These are phyloP conservation scores for Bipolaris oryzae DNA, from an alignment of 2,329 filamentous ascomycete species.

Conservation along the genomic window DNA sequence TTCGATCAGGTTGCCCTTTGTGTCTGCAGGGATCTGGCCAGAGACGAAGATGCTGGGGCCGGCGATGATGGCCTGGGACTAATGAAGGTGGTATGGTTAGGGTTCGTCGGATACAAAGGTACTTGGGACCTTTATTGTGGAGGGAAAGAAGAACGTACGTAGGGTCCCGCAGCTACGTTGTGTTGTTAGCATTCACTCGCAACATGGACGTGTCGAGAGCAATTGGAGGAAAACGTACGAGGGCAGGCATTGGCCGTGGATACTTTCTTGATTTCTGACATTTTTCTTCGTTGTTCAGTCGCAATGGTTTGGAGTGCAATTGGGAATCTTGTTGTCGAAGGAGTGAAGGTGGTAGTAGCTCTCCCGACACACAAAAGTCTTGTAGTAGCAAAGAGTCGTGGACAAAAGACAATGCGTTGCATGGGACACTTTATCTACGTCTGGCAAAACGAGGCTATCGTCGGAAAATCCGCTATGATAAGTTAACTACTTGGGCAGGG, in stretches of 20 bases:
- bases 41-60: constrained; percentile 73
- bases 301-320: neutral
- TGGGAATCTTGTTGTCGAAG: neutral
- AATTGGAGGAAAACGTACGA: constrained; percentile 41
- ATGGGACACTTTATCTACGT: constrained; percentile 21
- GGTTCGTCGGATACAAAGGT: neutral
- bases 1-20: constrained; percentile 63
- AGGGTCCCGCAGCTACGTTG: constrained; percentile 50
- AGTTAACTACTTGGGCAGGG: constrained; percentile 5
- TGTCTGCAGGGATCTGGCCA: constrained; percentile 76
- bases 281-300: constrained; percentile 28
- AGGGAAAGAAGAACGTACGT: constrained; percentile 50
- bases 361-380: neutral
- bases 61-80: constrained; percentile 68
- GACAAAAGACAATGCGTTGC: neutral
- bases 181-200: neutral
- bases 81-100: neutral
- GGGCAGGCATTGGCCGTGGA: constrained; percentile 51
- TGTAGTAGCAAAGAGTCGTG: neutral
- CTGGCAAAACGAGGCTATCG: constrained; percentile 33
- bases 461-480: constrained; percentile 26
- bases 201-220: neutral
- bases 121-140: neutral
- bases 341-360: neutral
- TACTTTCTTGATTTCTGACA: constrained; percentile 54